Evolutionary conservation across 805 yeast species (phyloP).

Genomic region (Yarrowia alimentaria): DNA sequence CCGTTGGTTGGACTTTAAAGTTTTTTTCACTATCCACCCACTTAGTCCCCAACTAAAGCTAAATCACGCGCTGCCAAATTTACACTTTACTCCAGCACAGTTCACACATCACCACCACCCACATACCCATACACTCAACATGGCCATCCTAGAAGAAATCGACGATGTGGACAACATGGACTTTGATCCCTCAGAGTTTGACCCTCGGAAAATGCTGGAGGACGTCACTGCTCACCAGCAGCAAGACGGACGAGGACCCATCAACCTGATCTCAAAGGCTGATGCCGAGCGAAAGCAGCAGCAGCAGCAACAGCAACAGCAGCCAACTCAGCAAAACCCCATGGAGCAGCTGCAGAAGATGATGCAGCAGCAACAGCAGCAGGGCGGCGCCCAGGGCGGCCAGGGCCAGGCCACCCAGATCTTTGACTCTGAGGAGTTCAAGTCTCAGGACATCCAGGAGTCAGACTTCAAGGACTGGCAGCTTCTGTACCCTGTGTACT

Average conservation of each 20-base stretch:
- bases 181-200: slow-evolving; percentile 90
- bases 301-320: slow-evolving; percentile 28
- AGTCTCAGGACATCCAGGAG: slow-evolving; percentile 57
- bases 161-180: slow-evolving; percentile 89
- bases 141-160: slow-evolving; percentile 43
- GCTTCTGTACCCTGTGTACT: slow-evolving; percentile 86
- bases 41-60: too few relatives aligned
- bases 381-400: slow-evolving; percentile 12
- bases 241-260: slow-evolving; percentile 28
- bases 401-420: slow-evolving; percentile 29
- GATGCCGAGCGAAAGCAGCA: slow-evolving; percentile 28
- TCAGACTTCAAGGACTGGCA: slow-evolving; percentile 59
- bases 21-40: too few relatives aligned
- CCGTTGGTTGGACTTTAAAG: too few relatives aligned
- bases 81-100: too few relatives aligned
- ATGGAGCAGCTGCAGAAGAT: slow-evolving; percentile 29
- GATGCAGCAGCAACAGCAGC: slow-evolving; percentile 28
- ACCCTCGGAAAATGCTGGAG: slow-evolving; percentile 49
- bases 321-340: slow-evolving; percentile 16
- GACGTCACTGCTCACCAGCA: slow-evolving; percentile 26
- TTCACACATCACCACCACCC: not conserved
- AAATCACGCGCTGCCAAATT: too few relatives aligned
- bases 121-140: slow-evolving; percentile 8
- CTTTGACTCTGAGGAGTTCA: slow-evolving; percentile 41
- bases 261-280: slow-evolving; percentile 28